Base-by-base conservation (phyloP, 2,329 filamentous ascomycete genomes). In the Aspergillus sp. region DNA sequence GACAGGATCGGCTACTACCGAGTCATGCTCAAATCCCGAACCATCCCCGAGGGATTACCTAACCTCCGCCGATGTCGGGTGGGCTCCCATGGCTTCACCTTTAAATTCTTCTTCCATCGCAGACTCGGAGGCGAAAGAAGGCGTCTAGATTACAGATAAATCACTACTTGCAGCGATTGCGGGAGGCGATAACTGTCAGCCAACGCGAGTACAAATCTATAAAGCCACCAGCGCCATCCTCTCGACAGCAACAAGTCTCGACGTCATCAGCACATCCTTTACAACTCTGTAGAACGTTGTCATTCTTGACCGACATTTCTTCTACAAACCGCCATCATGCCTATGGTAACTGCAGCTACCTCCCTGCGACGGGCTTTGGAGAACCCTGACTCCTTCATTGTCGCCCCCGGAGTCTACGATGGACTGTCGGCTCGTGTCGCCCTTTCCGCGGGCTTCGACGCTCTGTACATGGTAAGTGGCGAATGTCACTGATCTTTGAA, bases 391-490 rank as follows among this genome's bases (percentile, higher is more conserved):
- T 66, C 72, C 2, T 72, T 83, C 43, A 76, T 83, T 30, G 70
- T 79, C 28, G 78, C 76, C 30, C 81, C 81, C 3, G 81, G 81
- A 12, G 80, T 84, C n/a, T 83, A 82, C 59, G 81, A 83, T 71
- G 81, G 81, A 12, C 66, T 83, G 19, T 81, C 81, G 6, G 80
- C 81, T 38, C 77, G 79, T 25, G 76, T 82, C 15, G 82, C 82
- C 25, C 75, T 83, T 28, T 74, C 78, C 32, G 73, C 79, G 7
- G 81, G 81, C 36, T 84, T 82, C 59, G 76, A 81, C 58, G 78
- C 78, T 8, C 69, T 84, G 61, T 84, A 84, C 67, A 84, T 84
- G 81, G 81, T 82, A 68, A 60, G 67, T 60, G 53, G 15, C 43
- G 17, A 41, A 13, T 12, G 36, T 25, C 41, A 25, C 6, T 19